Evolutionary conservation across 2,329 filamentous ascomycete species (phyloP), one percentile per base, ranked within the genome.

Genomic region (Shiraia bambusicola): DNA sequence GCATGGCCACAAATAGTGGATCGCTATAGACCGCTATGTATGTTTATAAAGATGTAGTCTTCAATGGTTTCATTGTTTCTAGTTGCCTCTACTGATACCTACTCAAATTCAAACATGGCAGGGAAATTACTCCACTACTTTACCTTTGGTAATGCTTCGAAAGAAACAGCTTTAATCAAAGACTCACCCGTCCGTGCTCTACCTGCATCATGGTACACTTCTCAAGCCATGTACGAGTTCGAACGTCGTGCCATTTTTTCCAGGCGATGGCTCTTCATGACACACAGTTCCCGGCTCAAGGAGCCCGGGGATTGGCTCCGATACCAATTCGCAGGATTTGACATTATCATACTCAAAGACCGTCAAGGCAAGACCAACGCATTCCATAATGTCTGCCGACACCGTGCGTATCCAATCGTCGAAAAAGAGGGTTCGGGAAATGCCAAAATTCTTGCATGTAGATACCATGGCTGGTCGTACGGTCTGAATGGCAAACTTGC

Each of bases 171-270:
- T 3, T 28, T 35, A 31, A 6, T 32, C 3, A 45, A 49, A 13
- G 36, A 43, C 3, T 30, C 37, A 6, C 54, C 63, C 6, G 50
- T 63, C 2, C 59, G 65, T 30, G 65, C 68, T 22, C 53, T 74
- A 4, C 70, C 72, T 5, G 62, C 72, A 31, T 72, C 71, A 49
- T 74, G 72, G 72, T 75, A 73, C 50, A 66, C 63, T 25, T 69
- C 61, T 7, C 52, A 58, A n/a, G 66, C 66, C 14, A 69, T 74
- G 60, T 76, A 73, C 46, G 65, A 74, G 48, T 65, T 75, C 8
- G 73, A 76, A 48, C 61, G 72, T 4, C 66, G 73, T 3, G 71
- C 72, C 24, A 70, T 75, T 28, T 75, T 75, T 49, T 69, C 65
- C 3, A 60, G 59, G 22, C 55, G 58, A 29, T 70, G 67, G 67